A percentile compares a stretch with the other conserved stretches of the same genome.
phyloP scores from a whole-genome alignment of 176 grass and related monocot genomes.

The Dendrocalamus sinicus region DNA sequence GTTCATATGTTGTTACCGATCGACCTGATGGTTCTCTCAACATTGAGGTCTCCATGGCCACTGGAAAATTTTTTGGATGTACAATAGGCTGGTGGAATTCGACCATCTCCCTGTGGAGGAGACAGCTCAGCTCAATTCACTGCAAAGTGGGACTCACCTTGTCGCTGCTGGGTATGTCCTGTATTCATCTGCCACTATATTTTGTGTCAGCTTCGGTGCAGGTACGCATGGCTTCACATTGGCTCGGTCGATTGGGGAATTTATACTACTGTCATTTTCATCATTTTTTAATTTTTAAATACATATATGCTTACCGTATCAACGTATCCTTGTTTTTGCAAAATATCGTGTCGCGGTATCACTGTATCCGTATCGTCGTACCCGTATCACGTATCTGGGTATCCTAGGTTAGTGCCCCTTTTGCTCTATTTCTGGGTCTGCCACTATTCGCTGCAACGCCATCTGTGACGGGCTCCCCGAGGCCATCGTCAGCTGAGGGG shows the following conservation, averaged over 20 bases:
- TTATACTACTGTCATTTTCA: conserved; percentile 37
- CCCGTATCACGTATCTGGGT: no score
- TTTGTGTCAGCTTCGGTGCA: conserved; percentile 70
- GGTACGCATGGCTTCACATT: conserved; percentile 86
- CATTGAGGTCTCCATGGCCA: conserved; percentile 93
- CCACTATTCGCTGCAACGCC: no score
- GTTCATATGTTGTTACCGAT: conserved; percentile 75
- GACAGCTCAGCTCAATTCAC: conserved; percentile 78
- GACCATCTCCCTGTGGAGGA: conserved; percentile 81
- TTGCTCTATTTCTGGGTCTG: no score
- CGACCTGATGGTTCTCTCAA: conserved; percentile 93
- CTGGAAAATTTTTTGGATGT: conserved; percentile 89
- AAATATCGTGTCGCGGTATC: no score
- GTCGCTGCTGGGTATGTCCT: conserved; percentile 82
- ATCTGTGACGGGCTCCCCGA: no score
- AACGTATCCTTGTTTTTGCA: no score
- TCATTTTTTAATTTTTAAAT: no score
- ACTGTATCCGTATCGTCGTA: no score
- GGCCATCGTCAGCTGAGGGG: no score
- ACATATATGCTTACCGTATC: no score
- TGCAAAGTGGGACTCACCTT: conserved; percentile 70
- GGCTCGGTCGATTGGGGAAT: conserved; percentile 74
- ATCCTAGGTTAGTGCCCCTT: no score
- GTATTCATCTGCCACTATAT: conserved; percentile 87
- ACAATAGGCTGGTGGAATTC: conserved; percentile 70